phyloP scores from a whole-genome alignment of 306 rosid species.

The Parietaria judaica region DNA sequence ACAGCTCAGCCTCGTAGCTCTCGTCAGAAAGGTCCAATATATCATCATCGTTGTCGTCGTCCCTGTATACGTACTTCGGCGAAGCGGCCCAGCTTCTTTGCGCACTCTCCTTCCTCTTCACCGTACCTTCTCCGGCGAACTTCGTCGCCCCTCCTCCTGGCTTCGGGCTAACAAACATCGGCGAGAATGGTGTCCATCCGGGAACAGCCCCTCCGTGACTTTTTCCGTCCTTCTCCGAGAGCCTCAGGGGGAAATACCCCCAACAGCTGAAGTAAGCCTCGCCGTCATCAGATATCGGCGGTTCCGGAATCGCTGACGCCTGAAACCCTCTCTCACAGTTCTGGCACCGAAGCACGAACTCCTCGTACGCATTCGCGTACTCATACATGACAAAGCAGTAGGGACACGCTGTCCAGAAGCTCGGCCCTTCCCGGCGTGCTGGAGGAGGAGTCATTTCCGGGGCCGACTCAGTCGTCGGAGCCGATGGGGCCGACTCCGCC shows the following conservation, averaged over 20 bases:
- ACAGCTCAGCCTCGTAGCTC: constrained; percentile 42
- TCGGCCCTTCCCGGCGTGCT: constrained; percentile 13
- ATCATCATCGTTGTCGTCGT: constrained; percentile 45
- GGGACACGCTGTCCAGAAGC: constrained; percentile 96
- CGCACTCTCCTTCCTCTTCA: constrained; percentile 10
- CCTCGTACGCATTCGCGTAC: constrained; percentile 61
- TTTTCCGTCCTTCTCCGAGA: constrained; percentile 32
- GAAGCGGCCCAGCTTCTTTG: constrained; percentile 11
- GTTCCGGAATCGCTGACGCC: constrained; percentile 49
- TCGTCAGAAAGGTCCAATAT: constrained; percentile 40
- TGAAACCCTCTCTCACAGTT: constrained; percentile 67
- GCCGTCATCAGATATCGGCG: constrained; percentile 35
- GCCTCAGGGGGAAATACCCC: constrained; percentile 67
- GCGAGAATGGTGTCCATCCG: constrained; percentile 67
- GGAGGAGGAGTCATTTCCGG: background rate
- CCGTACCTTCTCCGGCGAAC: background rate
- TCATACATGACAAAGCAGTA: constrained; percentile 71
- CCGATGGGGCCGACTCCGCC: background rate
- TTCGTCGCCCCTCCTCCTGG: constrained; percentile 15
- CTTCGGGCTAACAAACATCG: constrained; percentile 52
- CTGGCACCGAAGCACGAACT: constrained; percentile 79
- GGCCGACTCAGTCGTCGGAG: background rate
- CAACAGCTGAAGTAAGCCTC: constrained; percentile 48
- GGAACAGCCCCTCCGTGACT: constrained; percentile 19
- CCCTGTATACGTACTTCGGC: constrained; percentile 35